A percentile compares a stretch with the other conserved stretches of the same genome.
Conservation (phyloP, 345 rosid genomes). For the Camelina hispida region DNA sequence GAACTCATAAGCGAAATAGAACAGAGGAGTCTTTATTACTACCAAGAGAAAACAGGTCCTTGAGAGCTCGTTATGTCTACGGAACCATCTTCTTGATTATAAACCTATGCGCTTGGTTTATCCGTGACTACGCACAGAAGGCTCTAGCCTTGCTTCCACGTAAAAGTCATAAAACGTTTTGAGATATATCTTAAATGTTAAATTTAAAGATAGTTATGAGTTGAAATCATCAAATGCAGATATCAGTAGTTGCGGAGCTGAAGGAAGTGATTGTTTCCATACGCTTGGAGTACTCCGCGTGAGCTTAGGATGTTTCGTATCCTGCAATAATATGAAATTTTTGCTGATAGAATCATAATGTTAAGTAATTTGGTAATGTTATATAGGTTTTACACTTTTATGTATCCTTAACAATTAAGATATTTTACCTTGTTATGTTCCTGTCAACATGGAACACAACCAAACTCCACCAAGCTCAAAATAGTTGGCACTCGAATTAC, state of each 20-base stretch:
- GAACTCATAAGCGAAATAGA: conserved; percentile 37
- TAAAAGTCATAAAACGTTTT: conserved; percentile 44
- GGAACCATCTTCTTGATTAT: conserved; percentile 70
- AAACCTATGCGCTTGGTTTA: conserved; percentile 80
- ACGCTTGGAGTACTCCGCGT: conserved; percentile 86
- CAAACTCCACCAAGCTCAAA: conserved; percentile 59
- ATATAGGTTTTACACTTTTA: background rate
- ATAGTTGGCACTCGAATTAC: conserved; percentile 75
- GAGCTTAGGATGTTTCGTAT: conserved; percentile 94
- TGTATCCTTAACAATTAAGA: conserved; percentile 47
- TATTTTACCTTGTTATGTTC: conserved; percentile 82
- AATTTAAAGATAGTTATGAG: background rate
- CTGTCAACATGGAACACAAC: conserved; percentile 61
- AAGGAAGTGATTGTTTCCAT: conserved; percentile 63
- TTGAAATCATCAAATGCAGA: conserved; percentile 50
- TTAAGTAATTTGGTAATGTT: background rate
- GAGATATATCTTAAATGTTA: conserved; percentile 9
- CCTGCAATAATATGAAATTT: conserved; percentile 35
- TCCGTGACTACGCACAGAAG: conserved; percentile 84
- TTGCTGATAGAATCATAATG: conserved; percentile 1
- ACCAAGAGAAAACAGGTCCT: conserved; percentile 55
- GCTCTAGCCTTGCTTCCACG: conserved; percentile 55
- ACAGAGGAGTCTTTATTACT: conserved; percentile 40
- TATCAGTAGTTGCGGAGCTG: conserved; percentile 66
- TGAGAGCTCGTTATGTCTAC: conserved; percentile 68